Evolutionary conservation across 2,329 filamentous ascomycete genomes (phyloP).

Genomic region (Neonectria magnoliae): DNA sequence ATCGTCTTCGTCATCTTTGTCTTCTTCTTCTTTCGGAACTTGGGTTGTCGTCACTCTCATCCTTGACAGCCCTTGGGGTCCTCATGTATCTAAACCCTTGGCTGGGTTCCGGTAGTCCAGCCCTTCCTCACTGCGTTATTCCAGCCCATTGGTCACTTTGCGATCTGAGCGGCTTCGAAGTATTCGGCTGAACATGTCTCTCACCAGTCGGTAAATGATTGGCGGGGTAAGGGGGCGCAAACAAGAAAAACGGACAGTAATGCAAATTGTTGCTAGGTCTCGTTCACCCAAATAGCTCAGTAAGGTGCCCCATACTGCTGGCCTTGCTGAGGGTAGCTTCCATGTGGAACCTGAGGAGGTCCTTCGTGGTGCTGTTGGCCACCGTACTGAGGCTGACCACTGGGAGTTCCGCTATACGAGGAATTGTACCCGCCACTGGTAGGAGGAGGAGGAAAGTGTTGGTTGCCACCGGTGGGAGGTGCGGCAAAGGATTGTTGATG

Average conservation of each 20-base stretch:
- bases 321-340: conserved; percentile 45
- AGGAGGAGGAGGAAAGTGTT: conserved; percentile 41
- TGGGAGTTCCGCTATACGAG: conserved; percentile 42
- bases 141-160: conserved; percentile 10
- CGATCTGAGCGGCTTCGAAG: conserved; percentile 25
- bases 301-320: conserved; percentile 40
- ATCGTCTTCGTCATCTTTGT: conserved; percentile 19
- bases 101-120: conserved; percentile 5
- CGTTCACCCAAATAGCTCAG: conserved; percentile 25
- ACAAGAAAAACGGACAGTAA: conserved; percentile 12
- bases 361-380: conserved; percentile 41
- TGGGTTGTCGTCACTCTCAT: conserved; percentile 26
- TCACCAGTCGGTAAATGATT: conserved; percentile 7
- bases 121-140: conserved; percentile 14
- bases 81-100: conserved; percentile 28
- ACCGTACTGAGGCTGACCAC: conserved; percentile 44
- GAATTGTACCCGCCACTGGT: conserved; percentile 43
- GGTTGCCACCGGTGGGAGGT: conserved; percentile 31
- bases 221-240: conserved; percentile 5
- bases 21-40: conserved; percentile 8
- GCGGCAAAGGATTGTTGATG: conserved; percentile 36
- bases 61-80: conserved; percentile 28
- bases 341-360: conserved; percentile 43
- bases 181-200: conserved; percentile 24
- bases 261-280: conserved; percentile 2